Conservation (phyloP, 2,329 filamentous ascomycete species). For the Fusarium napiforme region DNA sequence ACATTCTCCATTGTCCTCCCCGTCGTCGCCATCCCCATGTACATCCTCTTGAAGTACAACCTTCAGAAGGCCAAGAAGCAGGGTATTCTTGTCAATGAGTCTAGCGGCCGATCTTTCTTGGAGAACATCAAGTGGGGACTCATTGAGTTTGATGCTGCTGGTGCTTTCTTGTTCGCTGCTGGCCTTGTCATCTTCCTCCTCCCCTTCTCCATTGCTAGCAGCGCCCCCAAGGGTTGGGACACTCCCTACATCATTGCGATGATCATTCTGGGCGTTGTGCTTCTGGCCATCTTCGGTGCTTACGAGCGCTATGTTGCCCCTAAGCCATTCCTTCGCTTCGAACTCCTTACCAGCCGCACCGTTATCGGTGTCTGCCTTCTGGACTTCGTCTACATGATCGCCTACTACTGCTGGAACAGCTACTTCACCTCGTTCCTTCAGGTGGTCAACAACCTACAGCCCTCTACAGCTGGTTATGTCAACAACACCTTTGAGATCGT, state of each 20-base stretch:
- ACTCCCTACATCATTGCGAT: constrained; percentile 64
- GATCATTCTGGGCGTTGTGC: constrained; percentile 66
- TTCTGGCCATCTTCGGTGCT: constrained; percentile 60
- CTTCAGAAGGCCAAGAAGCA: constrained; percentile 64
- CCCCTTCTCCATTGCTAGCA: constrained; percentile 65
- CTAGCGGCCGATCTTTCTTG: constrained; percentile 55
- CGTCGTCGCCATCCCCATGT: constrained; percentile 67
- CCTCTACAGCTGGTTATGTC: constrained; percentile 61
- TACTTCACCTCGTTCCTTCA: constrained; percentile 64
- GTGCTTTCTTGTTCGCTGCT: constrained; percentile 62
- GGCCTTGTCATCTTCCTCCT: constrained; percentile 65
- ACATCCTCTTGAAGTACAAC: constrained; percentile 64
- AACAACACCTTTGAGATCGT: constrained; percentile 60
- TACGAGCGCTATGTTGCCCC: constrained; percentile 67
- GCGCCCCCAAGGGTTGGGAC: constrained; percentile 57
- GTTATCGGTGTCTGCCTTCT: constrained; percentile 61
- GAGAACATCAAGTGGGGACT: constrained; percentile 54
- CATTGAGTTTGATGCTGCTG: constrained; percentile 49
- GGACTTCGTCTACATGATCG: constrained; percentile 53
- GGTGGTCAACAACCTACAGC: constrained; percentile 59
- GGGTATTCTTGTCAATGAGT: constrained; percentile 54
- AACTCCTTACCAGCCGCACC: constrained; percentile 60
- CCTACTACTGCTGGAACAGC: constrained; percentile 58
- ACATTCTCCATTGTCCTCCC: constrained; percentile 73
- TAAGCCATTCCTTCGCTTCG: constrained; percentile 66